These are phyloP conservation scores for Didymella exigua DNA, from an alignment of 2,329 filamentous ascomycete genomes.

Conservation along the genomic window DNA sequence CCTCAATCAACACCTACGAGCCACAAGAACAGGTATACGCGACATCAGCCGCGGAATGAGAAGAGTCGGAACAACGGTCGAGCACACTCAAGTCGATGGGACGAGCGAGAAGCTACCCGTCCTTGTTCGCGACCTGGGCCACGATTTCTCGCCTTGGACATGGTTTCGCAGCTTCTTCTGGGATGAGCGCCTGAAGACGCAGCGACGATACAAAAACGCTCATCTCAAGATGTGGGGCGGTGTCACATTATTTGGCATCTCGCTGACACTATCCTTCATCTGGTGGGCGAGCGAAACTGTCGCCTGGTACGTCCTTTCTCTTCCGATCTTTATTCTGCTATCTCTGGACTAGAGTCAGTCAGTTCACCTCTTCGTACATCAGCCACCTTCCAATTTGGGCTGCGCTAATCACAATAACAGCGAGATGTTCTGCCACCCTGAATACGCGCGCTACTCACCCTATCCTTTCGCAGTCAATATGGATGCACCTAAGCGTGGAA, in stretches of 20 bases:
- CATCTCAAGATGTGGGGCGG: conserved; percentile 31
- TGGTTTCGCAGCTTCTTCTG: conserved; percentile 38
- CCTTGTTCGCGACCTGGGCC: conserved; percentile 4
- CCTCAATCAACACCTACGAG: conserved; percentile 50
- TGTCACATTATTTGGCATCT: conserved; percentile 50
- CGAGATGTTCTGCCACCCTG: conserved; percentile 58
- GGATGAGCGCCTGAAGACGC: conserved; percentile 27
- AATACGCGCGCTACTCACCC: conserved; percentile 54
- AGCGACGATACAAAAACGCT: conserved; percentile 16
- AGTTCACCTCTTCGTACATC: conserved; percentile 7
- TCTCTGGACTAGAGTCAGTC: conserved; percentile 18
- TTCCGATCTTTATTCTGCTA: conserved; percentile 14
- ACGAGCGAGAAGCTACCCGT: conserved; percentile 15
- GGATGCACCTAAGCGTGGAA: conserved; percentile 60
- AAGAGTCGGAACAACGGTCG: conserved; percentile 50
- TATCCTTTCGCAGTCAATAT: conserved; percentile 57
- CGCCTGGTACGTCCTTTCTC: conserved; percentile 49
- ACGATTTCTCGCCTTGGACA: conserved; percentile 27
- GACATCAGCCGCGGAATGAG: conserved; percentile 52
- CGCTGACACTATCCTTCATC: conserved; percentile 48
- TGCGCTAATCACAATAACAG: conserved; percentile 23
- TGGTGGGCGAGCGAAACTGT: conserved; percentile 59
- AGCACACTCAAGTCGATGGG: conserved; percentile 34
- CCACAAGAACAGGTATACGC: conserved; percentile 51
- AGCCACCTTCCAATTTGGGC: background rate